Conservation (phyloP, 2,329 filamentous ascomycete species). For the Trichoderma arundinaceum region DNA sequence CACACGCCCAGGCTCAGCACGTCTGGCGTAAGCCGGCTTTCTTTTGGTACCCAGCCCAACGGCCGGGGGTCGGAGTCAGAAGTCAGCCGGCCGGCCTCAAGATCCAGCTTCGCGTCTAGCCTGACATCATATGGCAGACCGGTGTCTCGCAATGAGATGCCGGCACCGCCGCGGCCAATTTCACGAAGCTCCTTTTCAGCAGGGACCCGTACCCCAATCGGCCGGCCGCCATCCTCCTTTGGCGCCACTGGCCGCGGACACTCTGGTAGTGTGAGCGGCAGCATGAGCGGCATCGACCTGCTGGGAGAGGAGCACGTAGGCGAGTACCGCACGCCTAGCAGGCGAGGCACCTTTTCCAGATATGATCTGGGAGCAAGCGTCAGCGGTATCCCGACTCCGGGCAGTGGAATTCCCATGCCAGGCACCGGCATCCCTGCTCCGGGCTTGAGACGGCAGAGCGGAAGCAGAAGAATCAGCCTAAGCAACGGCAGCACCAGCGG, state of each 20-base stretch:
- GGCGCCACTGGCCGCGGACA: constrained; percentile 66
- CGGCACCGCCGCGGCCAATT: constrained; percentile 62
- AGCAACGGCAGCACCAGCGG: constrained; percentile 53
- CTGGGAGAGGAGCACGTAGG: constrained; percentile 53
- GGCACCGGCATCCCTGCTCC: constrained; percentile 57
- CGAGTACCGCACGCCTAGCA: constrained; percentile 58
- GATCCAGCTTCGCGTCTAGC: constrained; percentile 70
- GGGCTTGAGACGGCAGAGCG: constrained; percentile 51
- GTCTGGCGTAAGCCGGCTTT: constrained; percentile 66
- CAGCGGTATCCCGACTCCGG: constrained; percentile 50
- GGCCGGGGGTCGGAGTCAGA: constrained; percentile 54
- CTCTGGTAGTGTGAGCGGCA: constrained; percentile 63
- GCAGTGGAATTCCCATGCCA: constrained; percentile 54
- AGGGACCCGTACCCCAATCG: constrained; percentile 68
- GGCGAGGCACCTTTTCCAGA: constrained; percentile 59
- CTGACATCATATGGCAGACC: constrained; percentile 61
- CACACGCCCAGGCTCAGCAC: constrained; percentile 65
- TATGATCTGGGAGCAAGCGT: constrained; percentile 50
- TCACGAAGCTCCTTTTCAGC: constrained; percentile 67
- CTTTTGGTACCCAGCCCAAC: constrained; percentile 66
- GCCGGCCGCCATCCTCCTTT: constrained; percentile 73
- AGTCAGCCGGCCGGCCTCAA: constrained; percentile 70
- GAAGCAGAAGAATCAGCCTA: constrained; percentile 51
- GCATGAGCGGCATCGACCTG: constrained; percentile 55
- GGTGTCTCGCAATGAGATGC: constrained; percentile 60